A percentile compares a stretch with the other conserved stretches of the same genome.
These are phyloP conservation scores for Fraxinus americana DNA, from an alignment of 257 asterid species.

Conservation along the genomic window DNA sequence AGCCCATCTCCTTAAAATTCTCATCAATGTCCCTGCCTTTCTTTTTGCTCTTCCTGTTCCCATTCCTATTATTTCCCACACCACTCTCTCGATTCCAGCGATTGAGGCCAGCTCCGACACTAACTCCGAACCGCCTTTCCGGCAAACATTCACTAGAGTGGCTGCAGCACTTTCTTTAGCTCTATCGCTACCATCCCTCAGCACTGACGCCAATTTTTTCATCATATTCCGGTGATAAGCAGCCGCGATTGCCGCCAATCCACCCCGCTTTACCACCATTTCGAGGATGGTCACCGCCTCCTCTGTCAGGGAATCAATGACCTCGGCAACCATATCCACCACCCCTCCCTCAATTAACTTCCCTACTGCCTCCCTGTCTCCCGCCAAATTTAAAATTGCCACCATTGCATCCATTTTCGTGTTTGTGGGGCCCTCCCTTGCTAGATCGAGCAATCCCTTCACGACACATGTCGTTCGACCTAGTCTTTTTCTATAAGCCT, in stretches of 20 bases:
- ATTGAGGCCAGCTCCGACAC: slow-evolving; percentile 64
- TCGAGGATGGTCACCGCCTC: slow-evolving; percentile 79
- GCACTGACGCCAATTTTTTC: slow-evolving; percentile 37
- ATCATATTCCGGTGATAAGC: slow-evolving; percentile 48
- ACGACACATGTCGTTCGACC: slow-evolving; percentile 65
- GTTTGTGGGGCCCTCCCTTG: slow-evolving; percentile 55
- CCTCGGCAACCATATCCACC: slow-evolving; percentile 61
- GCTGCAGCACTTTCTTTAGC: slow-evolving; percentile 76
- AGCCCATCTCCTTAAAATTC: slow-evolving; percentile 89
- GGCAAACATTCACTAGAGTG: slow-evolving; percentile 65
- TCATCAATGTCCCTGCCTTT: slow-evolving; percentile 76
- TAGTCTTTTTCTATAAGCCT: slow-evolving; percentile 55
- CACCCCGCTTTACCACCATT: slow-evolving; percentile 80
- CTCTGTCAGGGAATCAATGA: slow-evolving; percentile 59
- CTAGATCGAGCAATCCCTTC: slow-evolving; percentile 65
- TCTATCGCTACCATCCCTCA: slow-evolving; percentile 74
- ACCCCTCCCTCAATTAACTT: slow-evolving; percentile 75
- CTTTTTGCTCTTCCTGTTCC: slow-evolving; percentile 77
- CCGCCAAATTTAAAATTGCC: slow-evolving; percentile 76
- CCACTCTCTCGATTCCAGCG: slow-evolving; percentile 65
- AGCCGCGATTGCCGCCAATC: slow-evolving; percentile 60
- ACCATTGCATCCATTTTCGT: slow-evolving; percentile 77
- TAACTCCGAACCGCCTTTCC: slow-evolving; percentile 84
- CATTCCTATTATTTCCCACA: slow-evolving; percentile 84
- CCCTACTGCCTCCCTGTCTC: slow-evolving; percentile 70